Percentiles rank a stretch among this genome's conserved stretches.
These are phyloP conservation scores for Sonneratia alba DNA, from an alignment of 345 rosid species.

Conservation along the genomic window DNA sequence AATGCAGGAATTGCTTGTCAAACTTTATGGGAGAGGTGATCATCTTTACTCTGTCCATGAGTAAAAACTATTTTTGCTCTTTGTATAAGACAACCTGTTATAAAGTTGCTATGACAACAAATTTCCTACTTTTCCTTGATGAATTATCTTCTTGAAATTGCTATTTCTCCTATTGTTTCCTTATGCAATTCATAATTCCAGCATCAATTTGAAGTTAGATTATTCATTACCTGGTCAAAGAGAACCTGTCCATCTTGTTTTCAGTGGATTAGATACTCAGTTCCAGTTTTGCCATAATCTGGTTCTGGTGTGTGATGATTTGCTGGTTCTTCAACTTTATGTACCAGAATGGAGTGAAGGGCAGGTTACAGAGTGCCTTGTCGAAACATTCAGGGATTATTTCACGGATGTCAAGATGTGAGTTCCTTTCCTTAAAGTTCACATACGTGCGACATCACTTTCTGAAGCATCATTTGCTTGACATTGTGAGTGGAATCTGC, in stretches of 20 bases:
- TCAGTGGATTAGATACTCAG: neutral
- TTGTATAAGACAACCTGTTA: neutral
- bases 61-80: neutral
- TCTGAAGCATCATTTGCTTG: neutral
- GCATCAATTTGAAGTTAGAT: neutral
- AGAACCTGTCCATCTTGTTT: neutral
- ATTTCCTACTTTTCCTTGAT: neutral
- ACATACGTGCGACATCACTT: neutral
- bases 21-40: slow-evolving; percentile 87
- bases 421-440: slow-evolving; percentile 22
- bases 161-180: neutral
- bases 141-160: neutral
- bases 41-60: neutral
- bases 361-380: slow-evolving; percentile 87
- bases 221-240: neutral
- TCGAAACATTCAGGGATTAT: slow-evolving; percentile 92
- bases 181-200: neutral
- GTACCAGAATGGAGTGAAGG: slow-evolving; percentile 93
- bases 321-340: neutral
- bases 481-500: neutral
- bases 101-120: neutral
- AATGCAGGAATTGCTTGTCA: slow-evolving; percentile 82
- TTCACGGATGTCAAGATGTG: slow-evolving; percentile 93
- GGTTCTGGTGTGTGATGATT: neutral
- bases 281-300: neutral